Base-by-base conservation (phyloP, 257 asterid genomes). In the Solanum commersonii region DNA sequence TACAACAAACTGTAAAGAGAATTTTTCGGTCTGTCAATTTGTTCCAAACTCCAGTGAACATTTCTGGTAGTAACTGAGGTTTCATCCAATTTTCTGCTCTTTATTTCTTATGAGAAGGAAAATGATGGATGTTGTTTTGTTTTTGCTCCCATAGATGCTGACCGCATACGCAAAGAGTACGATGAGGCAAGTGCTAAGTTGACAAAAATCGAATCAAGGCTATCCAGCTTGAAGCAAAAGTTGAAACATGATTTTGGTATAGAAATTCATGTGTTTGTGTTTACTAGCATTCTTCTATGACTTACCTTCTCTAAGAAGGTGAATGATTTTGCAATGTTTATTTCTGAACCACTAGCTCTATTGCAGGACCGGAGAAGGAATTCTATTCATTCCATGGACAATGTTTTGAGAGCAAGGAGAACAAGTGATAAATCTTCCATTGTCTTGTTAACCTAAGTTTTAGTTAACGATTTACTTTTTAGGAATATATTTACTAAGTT, bases 321-420 rank as follows among this genome's bases (percentile, higher is more conserved):
- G 33, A 44, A 13, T 65, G 29, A 22, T 31, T 33, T 88, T 46
- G 68, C 49, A 76, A 49, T 33, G 87, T 89, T 92, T 81, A 90
- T 79, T 33, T 68, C 90, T 94, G 85, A 90, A 72, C 89, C n/a
- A 10, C 25, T 60, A 40, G 89, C 83, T 74, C 60, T 87, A 40
- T 91, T 93, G 92, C 98, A 97, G 99, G 99, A 78, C 95, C 94
- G 2, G 99, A 96, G 87, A 97, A 94, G 94, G 98, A 97, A 90
- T 97, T 97, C 92, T 91, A 93, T 92, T 95, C 99, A 87, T 97
- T 96, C 91, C 92, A 95, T 90, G 99, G 98, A 70, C 98, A 93
- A 92, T 96, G 99, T 88, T 95, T 95, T 34, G 99, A 96, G 95
- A 90, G 88, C 98, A 96, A 94, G 93, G 93, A 96, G 92, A 97